These are phyloP conservation scores for Penicillium psychrosexuale DNA, from an alignment of 2,329 filamentous ascomycete genomes.

Conservation along the genomic window DNA sequence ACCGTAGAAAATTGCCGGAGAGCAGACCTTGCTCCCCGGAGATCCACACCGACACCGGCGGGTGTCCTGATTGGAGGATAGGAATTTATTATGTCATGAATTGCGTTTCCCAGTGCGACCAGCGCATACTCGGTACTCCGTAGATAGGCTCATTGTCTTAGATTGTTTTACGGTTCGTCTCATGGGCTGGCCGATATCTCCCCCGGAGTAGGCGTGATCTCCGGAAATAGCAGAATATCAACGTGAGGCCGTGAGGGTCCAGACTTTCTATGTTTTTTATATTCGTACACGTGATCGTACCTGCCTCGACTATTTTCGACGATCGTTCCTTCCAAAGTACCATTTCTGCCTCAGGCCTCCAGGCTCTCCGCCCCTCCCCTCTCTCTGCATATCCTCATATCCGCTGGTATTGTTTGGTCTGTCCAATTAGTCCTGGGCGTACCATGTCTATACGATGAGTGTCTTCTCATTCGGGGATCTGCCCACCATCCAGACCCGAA, in stretches of 20 bases:
- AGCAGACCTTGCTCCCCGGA: conserved; percentile 17
- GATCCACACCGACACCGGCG: conserved; percentile 18
- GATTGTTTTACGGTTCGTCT: background rate
- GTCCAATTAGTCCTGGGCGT: conserved; percentile 1
- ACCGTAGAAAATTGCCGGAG: conserved; percentile 22
- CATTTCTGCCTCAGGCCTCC: background rate
- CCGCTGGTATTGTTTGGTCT: background rate
- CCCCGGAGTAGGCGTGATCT: conserved; percentile 2
- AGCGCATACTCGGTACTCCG: background rate
- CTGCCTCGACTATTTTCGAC: background rate
- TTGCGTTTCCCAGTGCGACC: conserved; percentile 1
- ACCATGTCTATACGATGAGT: conserved; percentile 34
- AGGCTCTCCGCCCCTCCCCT: background rate
- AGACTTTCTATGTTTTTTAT: background rate
- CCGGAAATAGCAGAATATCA: background rate
- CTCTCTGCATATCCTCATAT: background rate
- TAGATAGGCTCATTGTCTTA: background rate
- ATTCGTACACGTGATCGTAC: background rate
- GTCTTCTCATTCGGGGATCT: conserved; percentile 30
- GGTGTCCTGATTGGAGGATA: conserved; percentile 12
- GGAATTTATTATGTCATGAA: conserved; percentile 2
- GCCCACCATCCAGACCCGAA: conserved; percentile 56
- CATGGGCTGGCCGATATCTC: background rate
- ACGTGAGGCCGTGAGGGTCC: background rate
- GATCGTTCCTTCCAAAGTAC: background rate